Conservation (phyloP, 306 rosid genomes). For the Cucumis sativus region DNA sequence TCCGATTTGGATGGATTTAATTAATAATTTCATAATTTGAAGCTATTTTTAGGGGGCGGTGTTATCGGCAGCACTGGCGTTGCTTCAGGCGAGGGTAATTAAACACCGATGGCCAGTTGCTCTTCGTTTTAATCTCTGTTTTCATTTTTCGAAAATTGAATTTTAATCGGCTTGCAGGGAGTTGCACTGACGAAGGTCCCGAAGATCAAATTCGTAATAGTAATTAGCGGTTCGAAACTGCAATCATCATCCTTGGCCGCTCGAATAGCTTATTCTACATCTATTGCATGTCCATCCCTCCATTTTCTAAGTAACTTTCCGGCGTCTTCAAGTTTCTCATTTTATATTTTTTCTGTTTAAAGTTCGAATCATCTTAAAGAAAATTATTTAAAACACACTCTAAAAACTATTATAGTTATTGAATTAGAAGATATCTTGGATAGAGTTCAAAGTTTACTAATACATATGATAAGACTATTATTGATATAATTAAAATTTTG, state of each 20-base stretch:
- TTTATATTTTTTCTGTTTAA: too few relatives aligned
- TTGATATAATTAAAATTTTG: too few relatives aligned
- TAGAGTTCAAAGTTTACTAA: too few relatives aligned
- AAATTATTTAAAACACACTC: too few relatives aligned
- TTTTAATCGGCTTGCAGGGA: slow-evolving; percentile 29
- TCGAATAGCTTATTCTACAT: slow-evolving; percentile 48
- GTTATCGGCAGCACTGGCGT: slow-evolving; percentile 50
- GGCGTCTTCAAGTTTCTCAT: too few relatives aligned
- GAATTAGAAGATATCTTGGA: too few relatives aligned
- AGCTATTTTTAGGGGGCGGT: slow-evolving; percentile 53
- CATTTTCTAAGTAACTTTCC: slow-evolving; percentile 56
- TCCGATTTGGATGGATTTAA: too few relatives aligned
- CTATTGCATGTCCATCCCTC: slow-evolving; percentile 47
- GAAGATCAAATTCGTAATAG: slow-evolving; percentile 41
- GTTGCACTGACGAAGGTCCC: slow-evolving; percentile 55
- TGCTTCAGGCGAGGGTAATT: slow-evolving; percentile 62
- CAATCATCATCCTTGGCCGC: slow-evolving; percentile 18
- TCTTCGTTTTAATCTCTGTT: not conserved
- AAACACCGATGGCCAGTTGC: not conserved
- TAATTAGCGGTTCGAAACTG: slow-evolving; percentile 69
- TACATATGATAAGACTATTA: too few relatives aligned
- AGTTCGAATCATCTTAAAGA: too few relatives aligned
- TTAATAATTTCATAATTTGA: not conserved
- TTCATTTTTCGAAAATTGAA: not conserved
- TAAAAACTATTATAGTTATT: too few relatives aligned